Evolutionary conservation across 2,329 filamentous ascomycete species (phyloP), one percentile per base, ranked within the genome.

Genomic region (Sporothrix mexicana): DNA sequence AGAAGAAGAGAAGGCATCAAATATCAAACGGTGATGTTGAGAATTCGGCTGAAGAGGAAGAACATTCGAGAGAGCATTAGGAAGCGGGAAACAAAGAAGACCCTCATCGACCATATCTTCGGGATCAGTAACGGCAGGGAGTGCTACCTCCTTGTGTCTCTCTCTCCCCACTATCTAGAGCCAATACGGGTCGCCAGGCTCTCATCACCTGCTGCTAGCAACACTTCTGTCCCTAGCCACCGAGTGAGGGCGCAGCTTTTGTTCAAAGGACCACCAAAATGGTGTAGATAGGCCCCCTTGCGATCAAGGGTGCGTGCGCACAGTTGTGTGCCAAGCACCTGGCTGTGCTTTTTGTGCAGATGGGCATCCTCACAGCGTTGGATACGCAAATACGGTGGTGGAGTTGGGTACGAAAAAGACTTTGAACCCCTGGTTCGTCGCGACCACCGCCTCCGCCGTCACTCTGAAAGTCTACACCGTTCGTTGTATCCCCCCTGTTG

Each of bases 341-440:
- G 64, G 64, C 47, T 53, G 64, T 68, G 64, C 15, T 69, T 49
- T 17, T 41, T 68, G 47, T 51, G 66, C 47, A 23, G 49, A 55
- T 49, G 15, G 6, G 20, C 20, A 66, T 66, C 41, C 41, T 66
- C 41, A 20, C n/a, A 66, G 10, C 61, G 12, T 64, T 45, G 36
- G 43, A 9, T 15, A 55, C 30, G 30, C 30, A 36, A 10, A 55
- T 20, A 23, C 13, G 51, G n/a, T 36, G 15, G 59, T 23, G 41
- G 41, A 20, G 61, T 43, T 41, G 17, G 3, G 59, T 62, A 43
- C 36, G 36, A 62, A 43, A n/a, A 36, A 62, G 59, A 62, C 59
- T 20, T 64, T 23, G 36, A 45, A 41, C 36, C 59, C 59, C 59
- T 64, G 59, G 36, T 64, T 41, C 1, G 17, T 36, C n/a, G 59